These are phyloP conservation scores for Pseudogymnoascus sp. DNA, from an alignment of 2,329 filamentous ascomycete genomes.

Conservation along the genomic window DNA sequence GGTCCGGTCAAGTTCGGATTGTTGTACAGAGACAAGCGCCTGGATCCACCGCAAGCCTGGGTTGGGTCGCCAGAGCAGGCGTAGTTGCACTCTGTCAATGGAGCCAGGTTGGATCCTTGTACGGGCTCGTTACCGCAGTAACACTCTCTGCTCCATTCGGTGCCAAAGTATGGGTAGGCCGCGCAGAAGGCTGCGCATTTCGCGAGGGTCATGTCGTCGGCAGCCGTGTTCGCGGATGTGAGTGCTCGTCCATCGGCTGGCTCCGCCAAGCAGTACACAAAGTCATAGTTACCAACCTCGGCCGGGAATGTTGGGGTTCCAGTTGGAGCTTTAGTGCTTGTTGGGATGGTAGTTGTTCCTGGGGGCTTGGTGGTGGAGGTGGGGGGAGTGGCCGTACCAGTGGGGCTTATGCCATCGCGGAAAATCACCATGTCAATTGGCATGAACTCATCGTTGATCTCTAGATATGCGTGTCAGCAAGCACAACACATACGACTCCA, in stretches of 20 bases:
- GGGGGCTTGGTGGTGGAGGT: neutral
- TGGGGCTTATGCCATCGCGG: constrained; percentile 5
- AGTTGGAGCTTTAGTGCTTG: neutral
- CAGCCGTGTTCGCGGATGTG: neutral
- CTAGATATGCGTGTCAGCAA: constrained; percentile 12
- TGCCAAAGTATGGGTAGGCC: constrained; percentile 24
- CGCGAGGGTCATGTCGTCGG: constrained; percentile 12
- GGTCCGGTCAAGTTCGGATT: neutral
- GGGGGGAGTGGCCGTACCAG: constrained; percentile 9
- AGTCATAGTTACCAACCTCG: constrained; percentile 23
- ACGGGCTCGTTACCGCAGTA: neutral
- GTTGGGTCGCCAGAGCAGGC: constrained; percentile 1
- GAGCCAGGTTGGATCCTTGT: neutral
- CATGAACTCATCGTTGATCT: constrained; percentile 9
- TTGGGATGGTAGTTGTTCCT: neutral
- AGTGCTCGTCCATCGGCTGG: constrained; percentile 17
- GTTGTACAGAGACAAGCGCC: neutral
- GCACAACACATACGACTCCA: neutral
- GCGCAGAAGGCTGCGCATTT: constrained; percentile 21
- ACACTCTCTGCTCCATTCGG: constrained; percentile 25
- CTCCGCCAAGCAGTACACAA: constrained; percentile 23
- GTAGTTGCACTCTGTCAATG: neutral
- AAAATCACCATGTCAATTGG: constrained; percentile 14
- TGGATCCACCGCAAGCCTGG: neutral
- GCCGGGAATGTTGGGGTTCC: neutral